These are phyloP conservation scores for Erodium texanum DNA, from an alignment of 441 rosid genomes.

Conservation along the genomic window DNA sequence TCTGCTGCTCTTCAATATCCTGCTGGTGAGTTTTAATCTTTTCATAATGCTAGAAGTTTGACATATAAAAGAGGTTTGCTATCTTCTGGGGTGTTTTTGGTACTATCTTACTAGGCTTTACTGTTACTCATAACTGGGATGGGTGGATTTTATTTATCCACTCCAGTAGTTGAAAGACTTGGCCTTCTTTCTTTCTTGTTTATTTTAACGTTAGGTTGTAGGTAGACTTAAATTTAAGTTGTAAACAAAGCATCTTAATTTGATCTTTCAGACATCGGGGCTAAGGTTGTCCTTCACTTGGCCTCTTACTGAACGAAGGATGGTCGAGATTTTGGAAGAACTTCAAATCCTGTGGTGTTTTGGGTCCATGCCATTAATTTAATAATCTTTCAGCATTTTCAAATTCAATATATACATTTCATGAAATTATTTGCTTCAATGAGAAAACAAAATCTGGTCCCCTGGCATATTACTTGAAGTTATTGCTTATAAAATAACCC, in stretches of 20 bases:
- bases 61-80: background rate
- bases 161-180: background rate
- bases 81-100: background rate
- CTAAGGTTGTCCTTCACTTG: background rate
- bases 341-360: background rate
- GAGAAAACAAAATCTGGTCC: background rate
- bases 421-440: background rate
- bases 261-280: background rate
- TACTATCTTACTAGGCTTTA: background rate
- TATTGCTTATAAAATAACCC: background rate
- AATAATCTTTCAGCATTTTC: background rate
- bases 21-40: conserved; percentile 50
- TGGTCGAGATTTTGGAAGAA: background rate
- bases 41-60: conserved; percentile 7
- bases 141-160: background rate
- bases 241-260: background rate
- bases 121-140: background rate
- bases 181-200: background rate
- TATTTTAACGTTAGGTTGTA: background rate
- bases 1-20: conserved; percentile 96
- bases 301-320: background rate
- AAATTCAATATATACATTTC: background rate
- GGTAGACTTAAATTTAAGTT: background rate
- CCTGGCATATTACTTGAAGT: background rate
- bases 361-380: background rate